Conservation (phyloP, 352 stramenopile genomes). For the Pythium grandisporangium region DNA sequence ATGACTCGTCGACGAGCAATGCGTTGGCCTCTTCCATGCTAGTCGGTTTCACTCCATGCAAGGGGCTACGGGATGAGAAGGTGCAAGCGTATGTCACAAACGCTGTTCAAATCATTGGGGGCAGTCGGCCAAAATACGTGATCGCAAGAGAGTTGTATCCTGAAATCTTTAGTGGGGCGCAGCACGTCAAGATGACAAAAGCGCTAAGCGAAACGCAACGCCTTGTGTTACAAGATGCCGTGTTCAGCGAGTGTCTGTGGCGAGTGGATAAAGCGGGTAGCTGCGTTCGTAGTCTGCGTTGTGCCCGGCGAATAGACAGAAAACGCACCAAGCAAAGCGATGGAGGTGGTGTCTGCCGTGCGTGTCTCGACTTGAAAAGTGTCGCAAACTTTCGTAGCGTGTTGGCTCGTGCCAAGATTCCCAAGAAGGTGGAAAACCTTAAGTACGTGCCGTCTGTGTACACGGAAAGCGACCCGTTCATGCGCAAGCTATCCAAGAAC, state of each 20-base stretch:
- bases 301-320: slow-evolving; percentile 31
- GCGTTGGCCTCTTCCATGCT: slow-evolving; percentile 4
- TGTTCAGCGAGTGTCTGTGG: slow-evolving; percentile 77
- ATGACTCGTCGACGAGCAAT: background rate
- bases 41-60: slow-evolving; percentile 39
- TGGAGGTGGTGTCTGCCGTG: slow-evolving; percentile 57
- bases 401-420: slow-evolving; percentile 54
- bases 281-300: slow-evolving; percentile 69
- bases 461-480: slow-evolving; percentile 69
- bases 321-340: slow-evolving; percentile 16
- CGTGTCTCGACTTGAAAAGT: slow-evolving; percentile 51
- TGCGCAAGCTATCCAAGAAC: slow-evolving; percentile 76
- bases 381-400: slow-evolving; percentile 73
- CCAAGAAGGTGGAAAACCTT: slow-evolving; percentile 71
- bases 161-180: slow-evolving; percentile 36
- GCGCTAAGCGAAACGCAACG: slow-evolving; percentile 41
- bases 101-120: slow-evolving; percentile 59
- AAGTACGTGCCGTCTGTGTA: slow-evolving; percentile 70
- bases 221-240: slow-evolving; percentile 51
- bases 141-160: slow-evolving; percentile 74
- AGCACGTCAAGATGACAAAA: slow-evolving; percentile 56
- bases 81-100: slow-evolving; percentile 52
- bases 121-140: slow-evolving; percentile 69
- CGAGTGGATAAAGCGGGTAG: slow-evolving; percentile 64
- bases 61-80: slow-evolving; percentile 51